phyloP scores from a whole-genome alignment of 495 filamentous ascomycete genomes.

The Friedmanniomyces endolithicus region DNA sequence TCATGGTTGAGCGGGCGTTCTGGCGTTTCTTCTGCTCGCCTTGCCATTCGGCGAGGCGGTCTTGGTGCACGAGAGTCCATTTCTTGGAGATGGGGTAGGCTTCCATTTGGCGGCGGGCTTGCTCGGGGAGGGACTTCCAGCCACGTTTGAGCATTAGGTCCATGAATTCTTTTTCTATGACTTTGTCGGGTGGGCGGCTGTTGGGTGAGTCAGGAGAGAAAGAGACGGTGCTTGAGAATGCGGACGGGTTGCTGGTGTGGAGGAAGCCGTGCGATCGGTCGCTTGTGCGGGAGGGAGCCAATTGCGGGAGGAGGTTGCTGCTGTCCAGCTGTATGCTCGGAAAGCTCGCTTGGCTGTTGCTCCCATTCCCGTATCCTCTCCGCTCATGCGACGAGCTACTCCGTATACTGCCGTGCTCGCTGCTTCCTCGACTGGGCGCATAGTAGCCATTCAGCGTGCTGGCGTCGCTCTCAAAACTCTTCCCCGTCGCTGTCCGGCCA shows the following conservation, averaged over 20 bases:
- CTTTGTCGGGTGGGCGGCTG: conserved; percentile 56
- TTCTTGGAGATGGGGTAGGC: conserved; percentile 89
- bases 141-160: conserved; percentile 94
- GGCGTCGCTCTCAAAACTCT: conserved; percentile 9
- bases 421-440: conserved; percentile 32
- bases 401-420: conserved; percentile 55
- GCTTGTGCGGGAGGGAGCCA: conserved; percentile 11
- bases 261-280: conserved; percentile 16
- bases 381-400: conserved; percentile 28
- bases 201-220: conserved; percentile 51
- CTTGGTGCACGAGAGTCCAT: conserved; percentile 94
- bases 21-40: conserved; percentile 79
- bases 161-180: conserved; percentile 86
- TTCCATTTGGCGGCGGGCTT: conserved; percentile 87
- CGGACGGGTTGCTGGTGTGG: conserved; percentile 22
- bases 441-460: conserved; percentile 19
- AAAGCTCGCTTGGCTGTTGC: conserved; percentile 18
- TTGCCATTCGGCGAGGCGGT: conserved; percentile 84
- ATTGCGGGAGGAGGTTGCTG: conserved; percentile 7
- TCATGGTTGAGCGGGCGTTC: conserved; percentile 51
- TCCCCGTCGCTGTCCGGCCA: neutral
- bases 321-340: conserved; percentile 22
- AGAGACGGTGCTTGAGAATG: conserved; percentile 38
- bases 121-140: conserved; percentile 93
- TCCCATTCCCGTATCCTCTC: neutral